Evolutionary conservation across 2,329 filamentous ascomycete genomes (phyloP), one percentile per base, ranked within the genome.

Genomic region (Scedosporium boydii): DNA sequence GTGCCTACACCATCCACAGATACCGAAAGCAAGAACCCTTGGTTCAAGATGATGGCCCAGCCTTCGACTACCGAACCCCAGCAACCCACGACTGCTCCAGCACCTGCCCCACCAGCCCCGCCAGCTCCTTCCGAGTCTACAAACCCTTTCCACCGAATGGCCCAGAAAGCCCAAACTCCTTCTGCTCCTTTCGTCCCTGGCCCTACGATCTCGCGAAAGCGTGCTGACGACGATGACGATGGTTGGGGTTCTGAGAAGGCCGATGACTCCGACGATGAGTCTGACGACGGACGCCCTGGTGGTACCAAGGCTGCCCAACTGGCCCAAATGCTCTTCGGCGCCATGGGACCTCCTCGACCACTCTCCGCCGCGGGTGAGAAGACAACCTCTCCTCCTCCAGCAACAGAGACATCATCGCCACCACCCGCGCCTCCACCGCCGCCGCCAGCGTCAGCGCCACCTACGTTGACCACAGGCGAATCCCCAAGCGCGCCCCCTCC

Each of bases 281-380:
- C 86, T 42, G 88, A 93, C 62, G 90, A 93, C 62, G 89, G 92
- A 61, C 84, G 87, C 9, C 87, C 90, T 18, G 89, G 89, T 59
- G 91, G 91, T 62, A 87, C 89, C 64, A 91, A 86, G 68, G 95
- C 95, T 58, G 95, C 96, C 64, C 91, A 96, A 69, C 84, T 99
- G 44, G 95, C 95, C 16, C 96, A 91, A 6, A 95, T 97, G 64
- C 82, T 99, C 21, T 99, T 99, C 72, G 93, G 95, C 64, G 96
- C 93, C 60, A 98, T 99, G 93, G 93, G 85, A 9, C 93, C 95
- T 46, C 93, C 95, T 14, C 87, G 93, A 60, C 93, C 93, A 34
- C 77, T 97, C 55, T 96, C 91, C 21, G 89, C 91, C 6, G 86
- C 90, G 73, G 91, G 90, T 62, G 87, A 89, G 67, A 89, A 90